These are phyloP conservation scores for Arthrobotrys pseudoclavata DNA, from an alignment of 2,329 filamentous ascomycete genomes.

Conservation along the genomic window DNA sequence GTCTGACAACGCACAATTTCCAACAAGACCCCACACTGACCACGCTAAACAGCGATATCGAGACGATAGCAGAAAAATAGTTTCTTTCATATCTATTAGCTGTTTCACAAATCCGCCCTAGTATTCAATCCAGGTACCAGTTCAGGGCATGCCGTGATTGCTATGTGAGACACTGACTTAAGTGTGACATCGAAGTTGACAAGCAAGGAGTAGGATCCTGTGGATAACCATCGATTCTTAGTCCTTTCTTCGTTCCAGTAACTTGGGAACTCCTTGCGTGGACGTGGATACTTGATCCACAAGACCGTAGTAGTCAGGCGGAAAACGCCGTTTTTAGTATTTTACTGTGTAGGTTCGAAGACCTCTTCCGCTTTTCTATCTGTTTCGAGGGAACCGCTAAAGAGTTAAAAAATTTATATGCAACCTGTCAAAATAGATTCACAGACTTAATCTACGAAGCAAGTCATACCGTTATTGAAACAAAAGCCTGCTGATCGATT, in stretches of 20 bases:
- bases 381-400: neutral
- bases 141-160: conserved; percentile 5
- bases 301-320: neutral
- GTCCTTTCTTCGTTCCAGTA: neutral
- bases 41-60: conserved; percentile 5
- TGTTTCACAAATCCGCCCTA: neutral
- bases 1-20: conserved; percentile 5
- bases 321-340: neutral
- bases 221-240: neutral
- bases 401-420: neutral
- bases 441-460: neutral
- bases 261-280: neutral
- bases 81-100: neutral
- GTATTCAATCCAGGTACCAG: neutral
- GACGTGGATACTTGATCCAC: neutral
- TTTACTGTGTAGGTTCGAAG: neutral
- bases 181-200: neutral
- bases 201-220: neutral
- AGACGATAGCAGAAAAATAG: neutral
- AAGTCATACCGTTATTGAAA: neutral
- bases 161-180: neutral
- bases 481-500: neutral
- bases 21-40: neutral
- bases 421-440: neutral
- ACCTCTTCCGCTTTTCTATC: neutral